Percentiles rank a stretch among this genome's conserved stretches.
Evolutionary conservation across 1,139 yeast genomes (phyloP).

Genomic region (Protomyces macrosporus): DNA sequence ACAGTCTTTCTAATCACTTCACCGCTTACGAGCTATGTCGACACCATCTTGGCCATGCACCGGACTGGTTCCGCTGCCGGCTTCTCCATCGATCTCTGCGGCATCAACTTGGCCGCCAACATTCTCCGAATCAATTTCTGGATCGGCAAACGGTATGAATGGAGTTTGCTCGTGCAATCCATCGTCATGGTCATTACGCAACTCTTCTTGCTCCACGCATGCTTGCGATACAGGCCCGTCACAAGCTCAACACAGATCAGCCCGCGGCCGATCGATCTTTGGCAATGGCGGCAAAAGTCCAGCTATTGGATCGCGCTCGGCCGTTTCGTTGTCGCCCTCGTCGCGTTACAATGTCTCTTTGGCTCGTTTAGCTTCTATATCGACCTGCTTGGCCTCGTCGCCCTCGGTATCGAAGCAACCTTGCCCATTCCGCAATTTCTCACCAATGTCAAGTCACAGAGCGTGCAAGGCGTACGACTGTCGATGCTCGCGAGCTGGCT

Average conservation of each 20-base stretch:
- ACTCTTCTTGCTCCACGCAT: slow-evolving; percentile 37
- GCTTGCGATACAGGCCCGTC: slow-evolving; percentile 1
- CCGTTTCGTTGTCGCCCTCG: slow-evolving; percentile 45
- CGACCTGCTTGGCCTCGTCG: slow-evolving; percentile 59
- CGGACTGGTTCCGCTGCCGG: slow-evolving; percentile 62
- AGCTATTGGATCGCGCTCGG: slow-evolving; percentile 43
- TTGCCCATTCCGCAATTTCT: slow-evolving; percentile 85
- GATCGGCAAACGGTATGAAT: slow-evolving; percentile 71
- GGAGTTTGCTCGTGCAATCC: slow-evolving; percentile 66
- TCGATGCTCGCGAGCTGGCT: slow-evolving; percentile 76
- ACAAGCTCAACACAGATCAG: slow-evolving; percentile 43
- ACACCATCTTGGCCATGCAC: slow-evolving; percentile 66
- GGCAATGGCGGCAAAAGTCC: slow-evolving; percentile 43
- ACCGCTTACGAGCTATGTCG: slow-evolving; percentile 78
- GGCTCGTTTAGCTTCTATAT: slow-evolving; percentile 46
- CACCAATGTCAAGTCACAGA: slow-evolving; percentile 57
- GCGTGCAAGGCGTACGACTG: slow-evolving; percentile 71
- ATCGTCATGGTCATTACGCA: slow-evolving; percentile 69
- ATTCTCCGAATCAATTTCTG: slow-evolving; percentile 70
- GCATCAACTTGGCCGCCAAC: slow-evolving; percentile 79
- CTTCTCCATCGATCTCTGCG: slow-evolving; percentile 81
- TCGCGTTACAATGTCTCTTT: slow-evolving; percentile 47
- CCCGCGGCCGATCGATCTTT: slow-evolving; percentile 69
- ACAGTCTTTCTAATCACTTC: slow-evolving; percentile 15
- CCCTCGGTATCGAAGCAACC: slow-evolving; percentile 69